These are phyloP conservation scores for Paecilomyces niveus DNA, from an alignment of 2,329 filamentous ascomycete species.

Conservation along the genomic window DNA sequence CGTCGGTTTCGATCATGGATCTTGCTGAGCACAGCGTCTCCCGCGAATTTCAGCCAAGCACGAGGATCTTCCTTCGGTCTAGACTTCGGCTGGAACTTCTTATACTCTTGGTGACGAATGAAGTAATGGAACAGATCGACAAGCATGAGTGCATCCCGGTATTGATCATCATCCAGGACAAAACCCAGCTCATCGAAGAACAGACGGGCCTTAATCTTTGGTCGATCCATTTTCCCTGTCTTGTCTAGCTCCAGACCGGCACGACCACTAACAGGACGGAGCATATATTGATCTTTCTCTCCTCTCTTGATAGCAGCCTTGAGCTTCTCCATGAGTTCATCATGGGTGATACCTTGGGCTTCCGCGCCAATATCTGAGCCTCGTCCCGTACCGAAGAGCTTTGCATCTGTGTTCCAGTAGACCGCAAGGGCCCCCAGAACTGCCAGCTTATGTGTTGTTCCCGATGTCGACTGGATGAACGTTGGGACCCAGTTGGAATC, in stretches of 20 bases:
- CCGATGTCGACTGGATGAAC: slow-evolving; percentile 81
- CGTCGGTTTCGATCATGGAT: slow-evolving; percentile 89
- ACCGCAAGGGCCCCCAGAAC: slow-evolving; percentile 82
- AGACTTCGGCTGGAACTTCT: slow-evolving; percentile 78
- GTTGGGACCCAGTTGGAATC: slow-evolving; percentile 92
- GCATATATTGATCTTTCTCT: slow-evolving; percentile 82
- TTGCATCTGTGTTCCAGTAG: slow-evolving; percentile 96
- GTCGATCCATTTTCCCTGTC: slow-evolving; percentile 67
- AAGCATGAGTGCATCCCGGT: slow-evolving; percentile 95
- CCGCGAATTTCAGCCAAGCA: slow-evolving; percentile 90
- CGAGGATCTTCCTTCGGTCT: slow-evolving; percentile 81
- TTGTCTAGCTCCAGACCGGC: slow-evolving; percentile 95
- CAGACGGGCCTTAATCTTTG: slow-evolving; percentile 83
- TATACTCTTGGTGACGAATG: slow-evolving; percentile 94
- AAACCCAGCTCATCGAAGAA: slow-evolving; percentile 97
- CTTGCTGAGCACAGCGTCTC: slow-evolving; percentile 78
- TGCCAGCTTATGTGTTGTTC: slow-evolving; percentile 86
- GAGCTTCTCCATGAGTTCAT: slow-evolving; percentile 70
- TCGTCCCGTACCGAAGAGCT: slow-evolving; percentile 73
- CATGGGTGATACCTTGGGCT: slow-evolving; percentile 57
- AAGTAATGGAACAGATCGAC: slow-evolving; percentile 98
- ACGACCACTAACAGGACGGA: slow-evolving; percentile 91
- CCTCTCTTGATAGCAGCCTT: slow-evolving; percentile 70
- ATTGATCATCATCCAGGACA: slow-evolving; percentile 95
- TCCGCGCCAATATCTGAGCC: slow-evolving; percentile 56